Evolutionary conservation across 345 rosid species (phyloP), one percentile per base, ranked within the genome.

Genomic region (Firmiana major): DNA sequence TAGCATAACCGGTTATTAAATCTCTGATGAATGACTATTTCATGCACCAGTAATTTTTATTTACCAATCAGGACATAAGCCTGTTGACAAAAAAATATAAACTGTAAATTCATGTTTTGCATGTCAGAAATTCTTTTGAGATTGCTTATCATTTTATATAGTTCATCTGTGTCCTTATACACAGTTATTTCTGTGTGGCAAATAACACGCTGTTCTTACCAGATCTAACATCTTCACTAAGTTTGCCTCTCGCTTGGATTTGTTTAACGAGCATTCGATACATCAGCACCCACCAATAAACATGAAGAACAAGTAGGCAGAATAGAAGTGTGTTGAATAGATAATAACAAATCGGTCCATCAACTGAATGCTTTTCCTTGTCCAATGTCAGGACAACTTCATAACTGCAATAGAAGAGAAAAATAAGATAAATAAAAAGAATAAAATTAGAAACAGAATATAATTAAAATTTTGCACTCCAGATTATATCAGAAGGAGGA

Each of bases 271-370:
- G 88, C 98, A 93, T 94, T 85, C 93, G 87, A 75, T 75, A 85
- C n/a, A 94, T 94, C 91, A 93, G 85, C 8, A 82, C 90, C 98
- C 98, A 93, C 98, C 98, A 94, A 84, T 93, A 93, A 26, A 93
- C 81, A 74, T 94, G 92, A 75, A 94, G 90, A 83, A 93, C 89
- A 71, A 90, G 92, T 79, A 94, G 83, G 83, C 90, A 86, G 60
- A 84, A 80, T 40, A 94, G 77, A 78, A 94, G 98, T n/a, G 90
- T 83, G 63, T 94, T 94, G 81, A 94, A 94, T 73, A 90, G 38
- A 78, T 94, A 94, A 75, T 94, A 94, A 76, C 82, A 87, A 24
- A 94, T 63, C 10, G 97, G 90, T 63, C 94, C 98, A 2, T 86
- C 88, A 10, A 89, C 81, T 0, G 65, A 79, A 76, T 88, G 93